Evolutionary conservation across 1,284 basidiomycete species (phyloP).

Genomic region (Leccinum fallax): DNA sequence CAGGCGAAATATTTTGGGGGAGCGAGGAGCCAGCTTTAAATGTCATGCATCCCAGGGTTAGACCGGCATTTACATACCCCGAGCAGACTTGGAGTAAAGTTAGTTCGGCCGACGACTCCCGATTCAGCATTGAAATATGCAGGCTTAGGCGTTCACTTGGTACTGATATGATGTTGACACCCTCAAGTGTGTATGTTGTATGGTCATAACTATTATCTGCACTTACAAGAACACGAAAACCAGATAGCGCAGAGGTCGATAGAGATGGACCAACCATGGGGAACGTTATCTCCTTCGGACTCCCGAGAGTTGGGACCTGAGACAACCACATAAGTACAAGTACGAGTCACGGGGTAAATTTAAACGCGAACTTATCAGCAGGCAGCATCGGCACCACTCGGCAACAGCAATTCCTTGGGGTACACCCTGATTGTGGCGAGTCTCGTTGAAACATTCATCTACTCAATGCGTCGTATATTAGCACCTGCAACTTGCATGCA

Average conservation of each 20-base stretch:
- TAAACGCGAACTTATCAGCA: neutral
- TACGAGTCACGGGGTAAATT: neutral
- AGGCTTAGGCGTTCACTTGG: neutral
- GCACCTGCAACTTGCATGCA: neutral
- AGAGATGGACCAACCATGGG: neutral
- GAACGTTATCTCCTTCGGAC: neutral
- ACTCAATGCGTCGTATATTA: neutral
- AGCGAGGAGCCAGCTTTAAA: slow-evolving; percentile 10
- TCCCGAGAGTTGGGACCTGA: neutral
- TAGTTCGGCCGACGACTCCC: slow-evolving; percentile 14
- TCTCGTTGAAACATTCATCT: neutral
- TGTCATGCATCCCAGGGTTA: neutral
- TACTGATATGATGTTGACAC: neutral
- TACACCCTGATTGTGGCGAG: neutral
- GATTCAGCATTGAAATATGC: neutral
- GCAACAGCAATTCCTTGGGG: neutral
- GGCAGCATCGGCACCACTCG: neutral
- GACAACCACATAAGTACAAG: neutral
- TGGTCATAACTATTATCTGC: neutral
- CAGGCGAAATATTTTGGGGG: neutral
- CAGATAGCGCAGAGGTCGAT: neutral
- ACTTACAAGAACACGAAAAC: neutral
- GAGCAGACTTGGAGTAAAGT: neutral
- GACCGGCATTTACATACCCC: neutral
- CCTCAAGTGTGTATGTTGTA: neutral